Conservation (phyloP, 1,284 basidiomycete species). For the Vanrija sp. region DNA sequence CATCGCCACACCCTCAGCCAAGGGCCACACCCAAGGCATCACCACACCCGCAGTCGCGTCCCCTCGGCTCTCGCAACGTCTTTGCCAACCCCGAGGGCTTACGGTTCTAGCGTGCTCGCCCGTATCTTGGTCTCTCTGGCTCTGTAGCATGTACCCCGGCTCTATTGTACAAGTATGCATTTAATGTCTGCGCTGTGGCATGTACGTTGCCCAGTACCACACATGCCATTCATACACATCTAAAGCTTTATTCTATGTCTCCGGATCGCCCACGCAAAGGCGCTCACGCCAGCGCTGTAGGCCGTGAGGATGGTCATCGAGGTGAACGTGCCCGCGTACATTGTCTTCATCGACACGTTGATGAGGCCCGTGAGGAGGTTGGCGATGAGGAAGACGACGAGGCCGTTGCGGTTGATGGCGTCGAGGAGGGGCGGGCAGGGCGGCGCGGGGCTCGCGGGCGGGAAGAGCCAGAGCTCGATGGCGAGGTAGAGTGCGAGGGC, state of each 20-base stretch:
- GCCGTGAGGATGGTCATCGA: conserved; percentile 63
- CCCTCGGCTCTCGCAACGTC: no score
- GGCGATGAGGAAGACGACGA: conserved; percentile 76
- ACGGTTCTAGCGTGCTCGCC: no score
- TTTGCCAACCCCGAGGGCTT: no score
- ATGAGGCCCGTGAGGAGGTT: conserved; percentile 82
- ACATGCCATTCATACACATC: background rate
- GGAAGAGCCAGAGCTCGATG: conserved; percentile 63
- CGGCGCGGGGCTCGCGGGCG: conserved; percentile 40
- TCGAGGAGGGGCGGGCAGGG: conserved; percentile 63
- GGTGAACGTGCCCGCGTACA: conserved; percentile 57
- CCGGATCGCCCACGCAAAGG: conserved; percentile 57
- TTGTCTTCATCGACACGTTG: conserved; percentile 75
- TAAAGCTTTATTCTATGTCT: conserved; percentile 11
- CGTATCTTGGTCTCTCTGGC: no score
- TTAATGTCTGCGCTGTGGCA: background rate
- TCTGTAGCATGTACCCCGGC: no score
- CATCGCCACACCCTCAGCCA: background rate
- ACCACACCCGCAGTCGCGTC: no score
- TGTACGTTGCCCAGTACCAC: no score
- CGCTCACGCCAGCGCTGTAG: conserved; percentile 63
- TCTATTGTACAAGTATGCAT: conserved; percentile 1
- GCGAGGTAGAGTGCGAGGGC: conserved; percentile 78
- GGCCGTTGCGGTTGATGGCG: conserved; percentile 75
- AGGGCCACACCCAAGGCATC: no score